A percentile compares a stretch with the other conserved stretches of the same genome.
phyloP scores from a whole-genome alignment of 805 yeast species.

The Candida germanica region DNA sequence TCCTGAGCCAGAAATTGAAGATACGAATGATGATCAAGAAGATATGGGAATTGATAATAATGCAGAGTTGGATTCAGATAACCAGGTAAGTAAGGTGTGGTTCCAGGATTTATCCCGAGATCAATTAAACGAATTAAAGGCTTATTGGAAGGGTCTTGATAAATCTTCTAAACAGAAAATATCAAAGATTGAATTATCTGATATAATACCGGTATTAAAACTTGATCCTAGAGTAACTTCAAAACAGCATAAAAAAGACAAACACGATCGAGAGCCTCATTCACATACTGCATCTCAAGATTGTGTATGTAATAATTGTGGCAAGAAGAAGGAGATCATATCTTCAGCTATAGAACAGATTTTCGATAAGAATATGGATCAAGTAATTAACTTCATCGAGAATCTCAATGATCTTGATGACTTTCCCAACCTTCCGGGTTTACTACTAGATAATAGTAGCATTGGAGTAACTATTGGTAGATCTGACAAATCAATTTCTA shows the following conservation, averaged over 20 bases:
- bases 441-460: conserved; percentile 14
- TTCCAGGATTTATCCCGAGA: conserved; percentile 43
- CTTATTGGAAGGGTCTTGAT: conserved; percentile 65
- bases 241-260: conserved; percentile 4
- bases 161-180: conserved; percentile 60
- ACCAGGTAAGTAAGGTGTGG: conserved; percentile 35
- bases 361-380: too few relatives aligned
- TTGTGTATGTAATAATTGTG: conserved; percentile 78
- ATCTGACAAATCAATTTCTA: not conserved
- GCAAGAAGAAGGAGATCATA: conserved; percentile 67
- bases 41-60: conserved; percentile 4
- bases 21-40: conserved; percentile 6
- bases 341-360: conserved; percentile 59
- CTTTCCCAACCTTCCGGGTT: conserved; percentile 28
- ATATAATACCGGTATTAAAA: conserved; percentile 62
- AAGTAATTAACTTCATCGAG: conserved; percentile 38
- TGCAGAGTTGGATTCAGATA: conserved; percentile 7
- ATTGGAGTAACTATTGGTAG: too few relatives aligned
- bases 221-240: conserved; percentile 22
- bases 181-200: conserved; percentile 63
- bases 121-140: conserved; percentile 49
- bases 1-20: conserved; percentile 23
- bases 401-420: conserved; percentile 36
- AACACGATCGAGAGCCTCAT: conserved; percentile 9
- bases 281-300: conserved; percentile 41